Evolutionary conservation across 352 stramenopile genomes (phyloP), one percentile per base, ranked within the genome.

Genomic region (Stramenopiles sp.): DNA sequence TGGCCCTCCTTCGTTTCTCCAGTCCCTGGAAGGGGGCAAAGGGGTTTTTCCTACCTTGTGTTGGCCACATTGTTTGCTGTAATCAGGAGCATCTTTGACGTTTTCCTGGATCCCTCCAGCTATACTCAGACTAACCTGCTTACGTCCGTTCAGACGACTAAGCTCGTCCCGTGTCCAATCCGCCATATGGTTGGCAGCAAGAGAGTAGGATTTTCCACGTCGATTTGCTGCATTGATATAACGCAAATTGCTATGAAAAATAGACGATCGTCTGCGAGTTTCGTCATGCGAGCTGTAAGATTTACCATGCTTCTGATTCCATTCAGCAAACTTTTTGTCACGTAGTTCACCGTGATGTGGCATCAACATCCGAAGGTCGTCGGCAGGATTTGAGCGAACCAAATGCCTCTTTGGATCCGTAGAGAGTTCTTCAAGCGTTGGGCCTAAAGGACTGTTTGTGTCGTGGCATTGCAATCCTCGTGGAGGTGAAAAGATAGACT

Each of bases 191-290:
- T 95, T 95, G 75, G 94, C 83, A 4, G 87, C 82, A 67, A 95
- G 81, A 44, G 80, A 80, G 83, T 83, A 85, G 80, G 7, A 75
- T 14, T 14, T 25, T 83, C 91, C 89, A 87, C 92, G 87, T 29
- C 89, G 90, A 83, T 94, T 94, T 84, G 92, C 88, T 0, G 88
- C 82, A 82, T 93, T 94, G 84, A 94, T 92, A 80, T 92, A 92
- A 67, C 89, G 89, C 80, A 90, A 81, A 67, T 93, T 94, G 81
- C 92, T 87, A 83, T 93, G 88, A 83, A 91, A 93, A 14, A 87
- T 91, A 29, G 85, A 84, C 75, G 90, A 85, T 4, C 89, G 89
- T 30, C 90, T 82, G 8, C 85, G 82, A 7, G 85, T 84, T 80
- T 93, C 88, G 0, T 80, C 76, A 7, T 87, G 81, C 75, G 87